Evolutionary conservation across 192 early-diverging fungal species (phyloP), one percentile per base, ranked within the genome.

Genomic region (Podila epicladia): DNA sequence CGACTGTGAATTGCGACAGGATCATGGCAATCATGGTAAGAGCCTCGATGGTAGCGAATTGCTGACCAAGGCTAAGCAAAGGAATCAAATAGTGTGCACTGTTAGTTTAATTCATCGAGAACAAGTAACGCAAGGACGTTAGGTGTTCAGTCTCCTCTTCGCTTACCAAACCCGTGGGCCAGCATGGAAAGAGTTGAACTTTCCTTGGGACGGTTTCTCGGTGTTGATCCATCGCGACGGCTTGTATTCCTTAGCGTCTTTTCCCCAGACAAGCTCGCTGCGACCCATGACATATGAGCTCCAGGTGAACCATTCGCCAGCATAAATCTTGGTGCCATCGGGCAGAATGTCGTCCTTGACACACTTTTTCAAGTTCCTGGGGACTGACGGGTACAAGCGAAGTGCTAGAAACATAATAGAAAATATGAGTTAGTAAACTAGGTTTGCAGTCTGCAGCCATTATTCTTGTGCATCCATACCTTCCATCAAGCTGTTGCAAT

Each of bases 141-240:
- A 59, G 8, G 24, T 32, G 45, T 1, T 17, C 31, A 50, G 35
- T 37, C 35, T 55, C 5, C 24, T 57, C 2, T 45, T 28, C 19
- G 26, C 62, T 64, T 73, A 73, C 71, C 83, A 85, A 22, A 74
- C 65, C 35, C 87, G 69, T 38, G 90, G 90, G 20, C 89, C 90
- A 20, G 67, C 84, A 62, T 91, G 74, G 85, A 92, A 92, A 11
- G 83, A 78, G 24, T 80, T 74, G 64, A 84, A 91, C 67, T 88
- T 85, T 49, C 78, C 84, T 41, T 72, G 82, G 1, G 65, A 72
- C 11, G 78, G 82, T 24, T 71, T 72, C 19, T 83, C 84, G 19
- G 63, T 57, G 26, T 82, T 65, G 50, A 93, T 82, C 89, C 92
- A 94, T 19, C 92, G 84, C 26, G 90, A 87, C 22, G 93, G 93